A percentile compares a stretch with the other conserved stretches of the same genome.
Evolutionary conservation across 176 grass and related monocot species (phyloP).

Genomic region (Ampelocalamus luodianensis): DNA sequence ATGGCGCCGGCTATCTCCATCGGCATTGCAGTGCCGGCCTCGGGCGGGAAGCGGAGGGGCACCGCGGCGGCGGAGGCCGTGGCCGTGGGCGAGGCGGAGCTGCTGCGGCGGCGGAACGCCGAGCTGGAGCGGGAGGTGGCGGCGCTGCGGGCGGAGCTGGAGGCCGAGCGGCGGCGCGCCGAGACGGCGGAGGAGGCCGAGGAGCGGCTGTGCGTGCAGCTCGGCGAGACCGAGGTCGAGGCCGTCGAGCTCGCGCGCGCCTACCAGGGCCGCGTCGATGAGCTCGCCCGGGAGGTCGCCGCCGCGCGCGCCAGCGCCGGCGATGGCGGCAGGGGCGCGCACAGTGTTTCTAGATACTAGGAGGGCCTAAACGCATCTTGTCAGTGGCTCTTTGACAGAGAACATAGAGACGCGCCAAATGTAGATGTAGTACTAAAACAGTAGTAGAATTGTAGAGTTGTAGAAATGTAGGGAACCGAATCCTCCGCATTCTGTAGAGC

Average conservation of each 20-base stretch:
- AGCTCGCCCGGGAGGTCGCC: conserved; percentile 58
- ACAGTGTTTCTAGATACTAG: not conserved
- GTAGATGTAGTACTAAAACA: not conserved
- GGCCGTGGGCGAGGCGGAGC: conserved; percentile 44
- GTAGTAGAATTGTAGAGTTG: not conserved
- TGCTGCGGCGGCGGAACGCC: conserved; percentile 61
- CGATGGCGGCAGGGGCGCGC: not conserved
- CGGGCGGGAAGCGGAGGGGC: not conserved
- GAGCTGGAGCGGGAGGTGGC: conserved; percentile 77
- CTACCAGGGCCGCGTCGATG: conserved; percentile 45
- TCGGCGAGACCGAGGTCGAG: conserved; percentile 72
- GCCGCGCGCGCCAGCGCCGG: conserved; percentile 1
- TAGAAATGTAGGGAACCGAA: too few relatives aligned
- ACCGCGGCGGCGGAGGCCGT: not conserved
- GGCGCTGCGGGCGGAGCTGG: conserved; percentile 53
- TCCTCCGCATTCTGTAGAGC: too few relatives aligned
- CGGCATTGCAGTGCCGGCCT: not conserved
- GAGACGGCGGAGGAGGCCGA: conserved; percentile 67
- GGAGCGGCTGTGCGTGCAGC: conserved; percentile 73
- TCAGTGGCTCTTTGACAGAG: not conserved
- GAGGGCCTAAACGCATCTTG: not conserved
- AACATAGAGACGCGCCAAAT: not conserved
- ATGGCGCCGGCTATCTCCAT: conserved; percentile 49
- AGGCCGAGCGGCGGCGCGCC: conserved; percentile 50
- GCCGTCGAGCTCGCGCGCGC: conserved; percentile 50